Evolutionary conservation across 192 early-diverging fungal species (phyloP).

Genomic region (Lunasporangiospora selenospora): DNA sequence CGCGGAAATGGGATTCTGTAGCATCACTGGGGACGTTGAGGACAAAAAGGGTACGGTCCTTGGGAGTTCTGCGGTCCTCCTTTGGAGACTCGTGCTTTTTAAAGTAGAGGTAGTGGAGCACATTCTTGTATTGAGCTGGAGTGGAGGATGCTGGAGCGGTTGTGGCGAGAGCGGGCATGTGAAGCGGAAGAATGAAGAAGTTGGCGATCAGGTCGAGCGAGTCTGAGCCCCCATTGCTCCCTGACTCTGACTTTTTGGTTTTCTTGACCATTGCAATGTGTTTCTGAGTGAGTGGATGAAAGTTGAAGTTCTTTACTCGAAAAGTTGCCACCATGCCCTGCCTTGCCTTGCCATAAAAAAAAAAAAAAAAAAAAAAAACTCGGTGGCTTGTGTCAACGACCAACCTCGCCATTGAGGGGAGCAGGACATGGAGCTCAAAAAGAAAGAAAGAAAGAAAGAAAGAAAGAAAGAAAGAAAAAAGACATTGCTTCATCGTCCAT

Average conservation of each 20-base stretch:
- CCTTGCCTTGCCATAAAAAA: too few species aligned
- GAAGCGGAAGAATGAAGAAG: slow-evolving; percentile 38
- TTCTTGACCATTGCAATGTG: too few species aligned
- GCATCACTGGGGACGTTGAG: slow-evolving; percentile 75
- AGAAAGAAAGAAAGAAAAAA: too few species aligned
- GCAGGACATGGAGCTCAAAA: too few species aligned
- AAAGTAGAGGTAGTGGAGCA: slow-evolving; percentile 48
- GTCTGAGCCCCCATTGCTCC: neutral
- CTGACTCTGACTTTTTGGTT: slow-evolving; percentile 21
- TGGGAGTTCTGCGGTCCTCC: slow-evolving; percentile 51
- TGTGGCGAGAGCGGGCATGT: slow-evolving; percentile 28
- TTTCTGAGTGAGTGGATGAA: too few species aligned
- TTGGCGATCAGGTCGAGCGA: slow-evolving; percentile 36
- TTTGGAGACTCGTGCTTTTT: slow-evolving; percentile 50
- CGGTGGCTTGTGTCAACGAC: too few species aligned
- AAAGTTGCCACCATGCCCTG: too few species aligned
- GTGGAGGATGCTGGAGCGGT: slow-evolving; percentile 1
- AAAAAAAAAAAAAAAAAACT: too few species aligned
- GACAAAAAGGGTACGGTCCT: slow-evolving; percentile 69
- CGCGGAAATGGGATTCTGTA: slow-evolving; percentile 66
- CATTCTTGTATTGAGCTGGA: slow-evolving; percentile 28
- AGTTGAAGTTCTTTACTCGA: too few species aligned
- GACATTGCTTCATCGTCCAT: too few species aligned
- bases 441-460: too few species aligned
- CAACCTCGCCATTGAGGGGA: too few species aligned